Evolutionary conservation across 129 eudicot genomes (phyloP), one percentile per base, ranked within the genome.

Genomic region (Tagetes erecta): DNA sequence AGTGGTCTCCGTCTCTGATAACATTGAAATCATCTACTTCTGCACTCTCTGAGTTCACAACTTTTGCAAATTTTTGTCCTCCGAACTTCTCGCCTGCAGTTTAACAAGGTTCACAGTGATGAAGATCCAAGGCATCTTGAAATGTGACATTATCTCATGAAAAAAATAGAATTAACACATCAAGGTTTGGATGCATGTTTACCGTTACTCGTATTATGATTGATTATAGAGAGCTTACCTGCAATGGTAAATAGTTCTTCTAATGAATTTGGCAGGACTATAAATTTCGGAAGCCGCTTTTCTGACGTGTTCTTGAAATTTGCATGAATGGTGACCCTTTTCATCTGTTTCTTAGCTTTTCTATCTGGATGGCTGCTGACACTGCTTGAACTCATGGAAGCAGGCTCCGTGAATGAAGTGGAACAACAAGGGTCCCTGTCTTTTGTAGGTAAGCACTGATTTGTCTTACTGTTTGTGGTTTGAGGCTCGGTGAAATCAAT

Each of bases 21-120:
- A 91, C 91, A 76, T 78, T 77, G 77, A 90, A 59, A 73, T 94
- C 98, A 67, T 91, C 98, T 83, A 94, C 85, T 76, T 94, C 98
- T 80, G 97, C 93, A 76, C 84, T 67, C 81, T 90, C 98, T 35
- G 87, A 78, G 71, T 82, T 90, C 60, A 88, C 88, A 50, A 88
- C 78, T 70, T 81, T 85, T 57, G 85, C 77, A 68, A 86, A 83
- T 37, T 74, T 72, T 76, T 76, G 59, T 44, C 76, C 83, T 82
- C 90, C 93, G 57, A 90, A 85, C 77, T 88, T 94, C 64, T 90
- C 76, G 78, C 97, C 98, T 94, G 95, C 92, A 87, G 71, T 74
- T 63, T 47, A 46, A 73, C 60, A 35, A 52, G 78, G 68, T 70
- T 37, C 53, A 70, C 40, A 73, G 75, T 70, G 47, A 64, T 71